phyloP scores from a whole-genome alignment of 1,284 basidiomycete species.

The Limonomyces culmigenus region DNA sequence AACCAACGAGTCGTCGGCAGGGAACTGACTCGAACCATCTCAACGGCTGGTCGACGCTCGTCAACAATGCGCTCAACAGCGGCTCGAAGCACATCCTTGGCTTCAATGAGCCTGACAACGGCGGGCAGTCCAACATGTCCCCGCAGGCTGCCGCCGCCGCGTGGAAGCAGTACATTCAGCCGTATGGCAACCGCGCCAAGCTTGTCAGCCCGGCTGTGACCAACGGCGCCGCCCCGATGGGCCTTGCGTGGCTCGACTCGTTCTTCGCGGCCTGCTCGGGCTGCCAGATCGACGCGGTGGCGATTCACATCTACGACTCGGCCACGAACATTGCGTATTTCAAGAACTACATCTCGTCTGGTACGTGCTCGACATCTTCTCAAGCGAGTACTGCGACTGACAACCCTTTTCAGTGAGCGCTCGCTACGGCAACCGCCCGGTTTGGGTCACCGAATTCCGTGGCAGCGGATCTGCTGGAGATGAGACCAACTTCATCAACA shows the following conservation, averaged over 20 bases:
- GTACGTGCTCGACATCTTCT: neutral
- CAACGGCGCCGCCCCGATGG: conserved; percentile 16
- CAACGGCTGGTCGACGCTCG: neutral
- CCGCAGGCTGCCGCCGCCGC: conserved; percentile 13
- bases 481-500: neutral
- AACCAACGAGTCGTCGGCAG: conserved; percentile 13
- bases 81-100: too few species aligned
- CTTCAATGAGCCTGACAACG: conserved; percentile 18
- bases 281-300: conserved; percentile 15
- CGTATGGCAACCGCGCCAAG: conserved; percentile 16
- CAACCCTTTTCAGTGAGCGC: neutral
- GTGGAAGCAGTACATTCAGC: conserved; percentile 16
- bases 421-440: neutral
- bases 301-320: conserved; percentile 18
- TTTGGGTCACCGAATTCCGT: neutral
- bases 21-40: conserved; percentile 5
- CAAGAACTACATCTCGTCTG: conserved; percentile 14
- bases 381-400: neutral
- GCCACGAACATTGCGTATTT: conserved; percentile 16
- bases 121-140: conserved; percentile 14
- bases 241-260: conserved; percentile 14
- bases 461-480: neutral
- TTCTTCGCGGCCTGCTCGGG: conserved; percentile 14
- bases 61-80: neutral
- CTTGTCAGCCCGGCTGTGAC: conserved; percentile 17